A percentile compares a stretch with the other conserved stretches of the same genome.
Conservation (phyloP, 306 rosid genomes). For the Prunus salicina region DNA sequence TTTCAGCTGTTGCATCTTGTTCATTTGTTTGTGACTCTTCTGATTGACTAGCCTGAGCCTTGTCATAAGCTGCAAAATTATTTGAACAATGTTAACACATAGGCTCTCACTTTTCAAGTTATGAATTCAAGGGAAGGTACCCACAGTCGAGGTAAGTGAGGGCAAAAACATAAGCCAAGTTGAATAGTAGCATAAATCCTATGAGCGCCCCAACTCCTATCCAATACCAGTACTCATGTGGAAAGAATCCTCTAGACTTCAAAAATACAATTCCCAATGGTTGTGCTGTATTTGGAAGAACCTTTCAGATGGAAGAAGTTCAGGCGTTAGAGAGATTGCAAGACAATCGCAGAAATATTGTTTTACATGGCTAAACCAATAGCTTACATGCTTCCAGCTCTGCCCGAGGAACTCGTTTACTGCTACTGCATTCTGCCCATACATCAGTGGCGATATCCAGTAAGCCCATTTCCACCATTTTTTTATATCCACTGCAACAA, state of each 20-base stretch:
- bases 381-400: constrained; percentile 55
- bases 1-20: constrained; percentile 1
- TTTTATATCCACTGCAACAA: constrained; percentile 41
- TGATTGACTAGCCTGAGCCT: constrained; percentile 31
- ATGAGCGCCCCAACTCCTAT: constrained; percentile 56
- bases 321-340: no score
- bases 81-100: background rate
- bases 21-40: constrained; percentile 24
- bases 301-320: no score
- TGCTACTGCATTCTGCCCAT: constrained; percentile 51
- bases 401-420: constrained; percentile 66
- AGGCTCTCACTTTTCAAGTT: background rate
- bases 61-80: constrained; percentile 43
- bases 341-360: no score
- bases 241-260: no score
- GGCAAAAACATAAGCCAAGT: constrained; percentile 39
- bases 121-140: background rate
- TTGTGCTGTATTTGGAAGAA: no score
- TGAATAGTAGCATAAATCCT: constrained; percentile 47
- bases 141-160: constrained; percentile 52
- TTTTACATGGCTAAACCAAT: background rate
- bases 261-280: no score
- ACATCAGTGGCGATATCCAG: constrained; percentile 75
- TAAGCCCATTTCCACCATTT: constrained; percentile 77
- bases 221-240: constrained; percentile 54